Evolutionary conservation across 441 rosid genomes (phyloP).

Genomic region (Monsonia emarginata): DNA sequence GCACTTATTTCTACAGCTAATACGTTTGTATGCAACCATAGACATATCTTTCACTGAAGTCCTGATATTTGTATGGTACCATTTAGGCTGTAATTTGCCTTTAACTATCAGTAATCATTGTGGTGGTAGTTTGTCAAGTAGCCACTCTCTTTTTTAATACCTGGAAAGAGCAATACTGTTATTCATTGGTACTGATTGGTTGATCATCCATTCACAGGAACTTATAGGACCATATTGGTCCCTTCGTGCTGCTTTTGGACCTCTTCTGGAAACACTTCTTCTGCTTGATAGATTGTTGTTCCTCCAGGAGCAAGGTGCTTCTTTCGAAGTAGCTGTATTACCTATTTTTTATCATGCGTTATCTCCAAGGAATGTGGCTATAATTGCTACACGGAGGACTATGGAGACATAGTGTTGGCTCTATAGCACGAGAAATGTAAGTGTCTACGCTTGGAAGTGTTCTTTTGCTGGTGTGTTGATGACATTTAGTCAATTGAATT

Average conservation of each 20-base stretch:
- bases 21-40: background rate
- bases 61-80: background rate
- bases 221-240: conserved; percentile 80
- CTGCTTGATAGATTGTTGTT: conserved; percentile 78
- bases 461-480: background rate
- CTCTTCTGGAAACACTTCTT: conserved; percentile 65
- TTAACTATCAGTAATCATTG: background rate
- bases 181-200: conserved; percentile 3
- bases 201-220: conserved; percentile 35
- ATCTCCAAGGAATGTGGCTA: conserved; percentile 74
- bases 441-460: background rate
- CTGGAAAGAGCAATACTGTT: background rate
- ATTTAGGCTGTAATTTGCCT: background rate
- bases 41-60: background rate
- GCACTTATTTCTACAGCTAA: background rate
- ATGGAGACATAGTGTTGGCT: conserved; percentile 13
- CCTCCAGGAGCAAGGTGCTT: conserved; percentile 65
- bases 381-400: conserved; percentile 47
- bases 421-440: conserved; percentile 9
- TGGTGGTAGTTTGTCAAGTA: background rate
- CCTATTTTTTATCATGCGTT: conserved; percentile 67
- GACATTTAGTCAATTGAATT: background rate
- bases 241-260: conserved; percentile 76
- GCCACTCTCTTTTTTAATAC: background rate
- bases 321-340: conserved; percentile 43